Evolutionary conservation across 306 rosid species (phyloP).

Genomic region (Prunus armeniaca): DNA sequence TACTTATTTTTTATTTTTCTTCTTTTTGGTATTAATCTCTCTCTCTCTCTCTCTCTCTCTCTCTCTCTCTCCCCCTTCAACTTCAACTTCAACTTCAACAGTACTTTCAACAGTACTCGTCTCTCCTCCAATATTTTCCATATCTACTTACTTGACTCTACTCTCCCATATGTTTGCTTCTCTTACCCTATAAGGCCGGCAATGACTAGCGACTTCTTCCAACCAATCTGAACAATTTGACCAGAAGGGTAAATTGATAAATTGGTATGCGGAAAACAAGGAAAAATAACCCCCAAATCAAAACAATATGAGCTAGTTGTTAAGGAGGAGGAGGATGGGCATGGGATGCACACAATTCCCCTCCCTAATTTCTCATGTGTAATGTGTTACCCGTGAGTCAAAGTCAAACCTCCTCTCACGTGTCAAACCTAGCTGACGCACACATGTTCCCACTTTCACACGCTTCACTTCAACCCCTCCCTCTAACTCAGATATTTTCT

Average conservation of each 20-base stretch:
- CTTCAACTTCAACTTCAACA: no score
- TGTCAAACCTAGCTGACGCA: conserved; percentile 11
- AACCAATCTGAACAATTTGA: not conserved
- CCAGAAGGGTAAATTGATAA: not conserved
- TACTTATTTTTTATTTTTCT: no score
- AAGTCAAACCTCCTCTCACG: conserved; percentile 8
- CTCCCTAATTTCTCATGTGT: not conserved
- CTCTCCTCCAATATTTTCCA: no score
- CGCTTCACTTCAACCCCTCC: not conserved
- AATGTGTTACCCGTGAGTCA: conserved; percentile 27
- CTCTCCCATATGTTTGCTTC: not conserved
- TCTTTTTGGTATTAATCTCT: not conserved
- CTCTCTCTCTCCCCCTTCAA: no score
- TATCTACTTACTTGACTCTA: no score
- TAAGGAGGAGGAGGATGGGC: conserved; percentile 1
- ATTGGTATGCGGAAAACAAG: not conserved
- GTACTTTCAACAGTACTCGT: no score
- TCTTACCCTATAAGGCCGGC: not conserved
- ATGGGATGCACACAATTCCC: not conserved
- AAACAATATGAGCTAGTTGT: conserved; percentile 8
- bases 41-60: not conserved
- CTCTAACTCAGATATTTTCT: not conserved
- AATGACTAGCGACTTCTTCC: not conserved
- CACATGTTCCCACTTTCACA: conserved; percentile 1
- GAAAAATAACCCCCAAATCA: not conserved